Evolutionary conservation across 352 stramenopile genomes (phyloP).

Genomic region (Aphanomyces euteiches): DNA sequence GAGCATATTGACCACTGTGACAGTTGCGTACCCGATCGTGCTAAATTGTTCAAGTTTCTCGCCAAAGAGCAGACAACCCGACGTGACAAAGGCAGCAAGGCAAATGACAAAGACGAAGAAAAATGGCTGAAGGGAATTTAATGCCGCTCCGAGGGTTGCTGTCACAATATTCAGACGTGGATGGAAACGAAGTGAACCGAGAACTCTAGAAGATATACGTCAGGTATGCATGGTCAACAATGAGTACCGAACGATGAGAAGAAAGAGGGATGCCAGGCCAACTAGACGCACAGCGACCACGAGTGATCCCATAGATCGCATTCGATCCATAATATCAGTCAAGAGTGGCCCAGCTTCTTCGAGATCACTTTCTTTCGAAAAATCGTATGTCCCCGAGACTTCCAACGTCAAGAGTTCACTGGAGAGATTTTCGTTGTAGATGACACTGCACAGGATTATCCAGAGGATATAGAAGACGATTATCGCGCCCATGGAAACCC

Average conservation of each 20-base stretch:
- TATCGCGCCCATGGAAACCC: slow-evolving; percentile 2
- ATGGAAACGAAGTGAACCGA: slow-evolving; percentile 45
- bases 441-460: slow-evolving; percentile 19
- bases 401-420: slow-evolving; percentile 18
- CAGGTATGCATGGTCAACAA: not conserved
- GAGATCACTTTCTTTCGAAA: slow-evolving; percentile 1
- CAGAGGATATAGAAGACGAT: slow-evolving; percentile 21
- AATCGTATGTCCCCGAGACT: not conserved
- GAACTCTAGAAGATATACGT: not conserved
- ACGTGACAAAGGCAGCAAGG: slow-evolving; percentile 50
- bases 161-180: slow-evolving; percentile 55
- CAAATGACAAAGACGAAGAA: slow-evolving; percentile 59
- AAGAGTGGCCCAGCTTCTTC: not conserved
- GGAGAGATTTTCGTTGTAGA: slow-evolving; percentile 13
- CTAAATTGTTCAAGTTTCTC: slow-evolving; percentile 49
- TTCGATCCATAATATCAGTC: slow-evolving; percentile 6
- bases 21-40: slow-evolving; percentile 41
- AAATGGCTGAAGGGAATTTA: slow-evolving; percentile 51
- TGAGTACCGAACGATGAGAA: slow-evolving; percentile 19
- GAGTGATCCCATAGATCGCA: slow-evolving; percentile 13
- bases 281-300: slow-evolving; percentile 11
- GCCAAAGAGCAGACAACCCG: slow-evolving; percentile 53
- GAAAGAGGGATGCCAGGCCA: slow-evolving; percentile 11
- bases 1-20: slow-evolving; percentile 63
- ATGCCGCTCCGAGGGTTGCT: slow-evolving; percentile 46